Percentiles rank a stretch among this genome's conserved stretches.
Evolutionary conservation across 495 filamentous ascomycete species (phyloP).

Genomic region (Barbatosphaeria neglecta): DNA sequence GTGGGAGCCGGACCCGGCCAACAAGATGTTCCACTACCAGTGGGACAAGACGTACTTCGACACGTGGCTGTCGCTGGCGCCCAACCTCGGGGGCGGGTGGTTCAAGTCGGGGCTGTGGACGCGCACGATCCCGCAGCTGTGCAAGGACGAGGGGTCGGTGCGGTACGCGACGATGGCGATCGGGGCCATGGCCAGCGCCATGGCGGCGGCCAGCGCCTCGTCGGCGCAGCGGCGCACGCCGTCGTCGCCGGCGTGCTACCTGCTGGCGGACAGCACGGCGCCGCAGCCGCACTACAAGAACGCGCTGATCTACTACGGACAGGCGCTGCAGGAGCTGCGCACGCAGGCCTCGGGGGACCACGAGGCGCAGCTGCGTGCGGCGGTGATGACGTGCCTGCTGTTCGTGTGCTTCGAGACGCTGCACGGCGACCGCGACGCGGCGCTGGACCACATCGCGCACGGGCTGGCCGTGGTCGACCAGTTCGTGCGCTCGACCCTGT

Average conservation of each 20-base stretch:
- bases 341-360: slow-evolving; percentile 5
- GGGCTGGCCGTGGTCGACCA: slow-evolving; percentile 14
- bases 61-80: slow-evolving; percentile 6
- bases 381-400: slow-evolving; percentile 14
- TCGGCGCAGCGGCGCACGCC: too few species aligned
- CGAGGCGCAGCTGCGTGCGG: slow-evolving; percentile 5
- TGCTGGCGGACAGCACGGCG: background rate
- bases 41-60: slow-evolving; percentile 13
- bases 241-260: too few species aligned
- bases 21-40: slow-evolving; percentile 1
- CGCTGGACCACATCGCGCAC: slow-evolving; percentile 14
- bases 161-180: slow-evolving; percentile 16
- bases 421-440: slow-evolving; percentile 10
- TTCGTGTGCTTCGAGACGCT: slow-evolving; percentile 17
- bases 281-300: slow-evolving; percentile 9
- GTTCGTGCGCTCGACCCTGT: slow-evolving; percentile 1
- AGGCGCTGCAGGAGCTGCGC: slow-evolving; percentile 8
- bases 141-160: slow-evolving; percentile 7
- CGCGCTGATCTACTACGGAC: slow-evolving; percentile 16
- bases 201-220: background rate
- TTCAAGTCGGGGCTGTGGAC: slow-evolving; percentile 11
- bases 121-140: slow-evolving; percentile 10
- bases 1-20: background rate
- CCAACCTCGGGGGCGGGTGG: slow-evolving; percentile 8
- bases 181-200: slow-evolving; percentile 9